Percentiles rank a stretch among this genome's conserved stretches.
phyloP scores from a whole-genome alignment of 129 eudicot species.

The Tanacetum coccineum region DNA sequence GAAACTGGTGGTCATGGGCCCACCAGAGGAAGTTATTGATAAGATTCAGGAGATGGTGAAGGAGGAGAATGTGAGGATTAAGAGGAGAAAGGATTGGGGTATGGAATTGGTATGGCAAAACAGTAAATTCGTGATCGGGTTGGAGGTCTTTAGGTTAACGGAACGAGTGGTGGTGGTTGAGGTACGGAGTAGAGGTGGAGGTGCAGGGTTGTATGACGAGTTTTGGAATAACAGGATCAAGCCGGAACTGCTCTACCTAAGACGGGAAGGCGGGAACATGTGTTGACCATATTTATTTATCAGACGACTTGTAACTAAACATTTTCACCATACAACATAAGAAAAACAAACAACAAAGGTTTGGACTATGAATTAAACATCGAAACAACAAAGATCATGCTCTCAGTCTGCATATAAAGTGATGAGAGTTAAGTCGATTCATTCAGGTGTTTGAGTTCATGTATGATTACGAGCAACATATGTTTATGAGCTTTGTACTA shows the following conservation, averaged over 20 bases:
- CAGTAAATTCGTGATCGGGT: conserved; percentile 41
- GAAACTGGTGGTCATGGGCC: conserved; percentile 34
- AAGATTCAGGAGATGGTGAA: conserved; percentile 36
- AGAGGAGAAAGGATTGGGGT: conserved; percentile 42
- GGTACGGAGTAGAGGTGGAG: conserved; percentile 49
- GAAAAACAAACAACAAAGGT: conserved; percentile 13
- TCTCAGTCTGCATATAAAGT: conserved; percentile 8
- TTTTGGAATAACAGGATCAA: conserved; percentile 52
- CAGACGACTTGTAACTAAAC: conserved; percentile 11
- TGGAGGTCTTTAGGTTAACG: conserved; percentile 61
- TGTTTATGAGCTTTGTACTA: conserved; percentile 18
- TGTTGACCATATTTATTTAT: conserved; percentile 25
- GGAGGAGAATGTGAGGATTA: conserved; percentile 30
- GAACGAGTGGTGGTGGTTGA: conserved; percentile 60
- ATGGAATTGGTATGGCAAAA: conserved; percentile 53
- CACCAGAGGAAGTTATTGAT: conserved; percentile 46
- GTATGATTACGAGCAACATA: conserved; percentile 10
- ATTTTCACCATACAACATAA: conserved; percentile 8
- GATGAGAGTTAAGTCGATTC: background rate
- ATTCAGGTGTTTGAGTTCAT: conserved; percentile 6
- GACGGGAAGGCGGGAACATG: conserved; percentile 20
- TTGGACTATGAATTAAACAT: background rate
- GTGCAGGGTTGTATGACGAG: conserved; percentile 34
- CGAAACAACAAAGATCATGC: background rate
- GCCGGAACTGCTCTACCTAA: conserved; percentile 42